Evolutionary conservation across 148 eudicot genomes (phyloP), one percentile per base, ranked within the genome.

Genomic region (Camellia lanceoleosa): DNA sequence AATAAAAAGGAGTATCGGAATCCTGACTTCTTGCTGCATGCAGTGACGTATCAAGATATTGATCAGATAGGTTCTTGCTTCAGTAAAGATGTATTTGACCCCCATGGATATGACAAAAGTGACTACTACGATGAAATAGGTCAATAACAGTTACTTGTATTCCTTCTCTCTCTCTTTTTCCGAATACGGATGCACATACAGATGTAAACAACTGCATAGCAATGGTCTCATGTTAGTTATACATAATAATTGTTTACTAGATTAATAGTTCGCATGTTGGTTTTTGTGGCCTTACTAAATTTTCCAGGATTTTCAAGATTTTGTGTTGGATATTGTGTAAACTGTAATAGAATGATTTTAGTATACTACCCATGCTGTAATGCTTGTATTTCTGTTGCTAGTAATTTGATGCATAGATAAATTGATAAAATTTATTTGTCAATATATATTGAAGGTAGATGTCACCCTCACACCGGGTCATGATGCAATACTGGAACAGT

Each of bases 11-110:
- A 94, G 82, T 96, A 96, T 68, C 89, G 98, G 58, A 96, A 96
- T 82, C 99, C 99, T 70, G 98, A 96, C 81, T 94, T 96, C 87
- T 91, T 96, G 89, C 86, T 87, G 86, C 98, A 96, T 90, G 97
- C 99, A 30, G 98, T 96, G 85, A 94, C 94, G 51, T 96, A 92
- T 87, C 98, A 94, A 83, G 95, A 90, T 78, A 94, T 96, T 84
- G 99, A 96, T 83, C 92, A 94, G 86, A 90, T 92, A 74, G 98
- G 99, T 81, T 92, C 99, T 64, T 90, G 94, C 86, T 96, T 96
- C 89, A 86, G 87, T 65, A 96, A 92, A 89, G 98, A 94, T 84
- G 99, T 96, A 15, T 96, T 96, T 81, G 95, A 91, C 76, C 99
- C 99, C 47, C 98, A 92, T 87, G 99, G 98, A 86, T 94, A 94